Percentiles rank a stretch among this genome's conserved stretches.
These are phyloP conservation scores for Colletotrichum karsti DNA, from an alignment of 2,329 filamentous ascomycete species.

Conservation along the genomic window DNA sequence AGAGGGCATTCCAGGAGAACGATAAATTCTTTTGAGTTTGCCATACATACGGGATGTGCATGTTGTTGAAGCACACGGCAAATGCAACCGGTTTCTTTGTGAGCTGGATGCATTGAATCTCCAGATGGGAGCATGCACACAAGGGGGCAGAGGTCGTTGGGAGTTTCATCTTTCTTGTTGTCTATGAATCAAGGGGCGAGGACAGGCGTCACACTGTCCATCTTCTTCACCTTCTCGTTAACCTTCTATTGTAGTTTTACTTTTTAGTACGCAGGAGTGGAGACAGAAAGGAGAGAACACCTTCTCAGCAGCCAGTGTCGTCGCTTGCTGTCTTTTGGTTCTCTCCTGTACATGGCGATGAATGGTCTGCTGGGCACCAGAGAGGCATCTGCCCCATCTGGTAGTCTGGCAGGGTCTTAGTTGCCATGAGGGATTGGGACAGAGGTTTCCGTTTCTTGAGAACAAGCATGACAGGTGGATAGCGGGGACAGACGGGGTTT, in stretches of 20 bases:
- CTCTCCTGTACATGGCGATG: background rate
- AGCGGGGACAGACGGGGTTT: background rate
- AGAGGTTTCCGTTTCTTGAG: background rate
- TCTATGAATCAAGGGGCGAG: background rate
- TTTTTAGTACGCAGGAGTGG: background rate
- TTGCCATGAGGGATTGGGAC: background rate
- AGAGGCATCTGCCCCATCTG: no score
- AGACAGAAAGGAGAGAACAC: background rate
- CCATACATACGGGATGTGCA: conserved; percentile 3
- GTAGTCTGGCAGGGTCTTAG: no score
- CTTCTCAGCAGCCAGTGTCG: background rate
- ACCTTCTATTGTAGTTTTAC: conserved; percentile 22
- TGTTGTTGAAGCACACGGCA: background rate
- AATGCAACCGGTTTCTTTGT: background rate
- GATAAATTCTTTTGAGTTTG: background rate
- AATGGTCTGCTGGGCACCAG: background rate
- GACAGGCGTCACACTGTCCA: background rate
- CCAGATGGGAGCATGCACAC: conserved; percentile 6
- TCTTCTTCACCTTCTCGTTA: conserved; percentile 17
- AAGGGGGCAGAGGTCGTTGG: conserved; percentile 12
- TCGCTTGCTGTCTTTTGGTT: background rate
- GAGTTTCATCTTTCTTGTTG: conserved; percentile 11
- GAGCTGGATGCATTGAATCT: background rate
- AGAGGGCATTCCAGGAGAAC: background rate
- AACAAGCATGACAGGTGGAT: background rate